These are phyloP conservation scores for Thelephora terrestris DNA, from an alignment of 1,284 basidiomycete genomes.

Conservation along the genomic window DNA sequence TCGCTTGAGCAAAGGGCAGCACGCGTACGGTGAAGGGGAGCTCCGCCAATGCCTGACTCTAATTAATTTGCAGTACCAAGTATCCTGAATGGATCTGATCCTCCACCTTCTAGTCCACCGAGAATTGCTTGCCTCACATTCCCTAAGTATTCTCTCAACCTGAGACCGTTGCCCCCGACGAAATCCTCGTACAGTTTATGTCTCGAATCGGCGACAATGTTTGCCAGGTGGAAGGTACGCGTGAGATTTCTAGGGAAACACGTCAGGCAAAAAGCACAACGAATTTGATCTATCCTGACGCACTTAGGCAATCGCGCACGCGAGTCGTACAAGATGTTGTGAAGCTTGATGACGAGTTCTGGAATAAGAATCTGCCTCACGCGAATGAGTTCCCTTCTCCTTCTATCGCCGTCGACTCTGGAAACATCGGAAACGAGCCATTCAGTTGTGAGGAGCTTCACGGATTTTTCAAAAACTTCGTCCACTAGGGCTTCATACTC, in stretches of 20 bases:
- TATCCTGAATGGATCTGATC: constrained; percentile 60
- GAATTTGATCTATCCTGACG: constrained; percentile 20
- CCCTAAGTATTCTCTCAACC: constrained; percentile 62
- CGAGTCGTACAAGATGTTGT: constrained; percentile 64
- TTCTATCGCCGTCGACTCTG: constrained; percentile 38
- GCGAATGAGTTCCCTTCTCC: constrained; percentile 61
- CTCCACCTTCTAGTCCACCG: constrained; percentile 59
- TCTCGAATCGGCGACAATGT: constrained; percentile 82
- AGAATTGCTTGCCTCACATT: constrained; percentile 63
- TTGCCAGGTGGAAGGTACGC: constrained; percentile 67
- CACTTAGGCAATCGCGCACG: constrained; percentile 58
- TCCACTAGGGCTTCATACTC: constrained; percentile 60
- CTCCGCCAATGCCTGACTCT: too few species aligned
- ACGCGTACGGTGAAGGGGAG: too few species aligned
- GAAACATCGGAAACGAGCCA: constrained; percentile 58
- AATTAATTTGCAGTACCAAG: constrained; percentile 13
- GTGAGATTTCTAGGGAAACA: constrained; percentile 63
- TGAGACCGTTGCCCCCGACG: constrained; percentile 43
- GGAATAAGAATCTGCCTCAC: constrained; percentile 89
- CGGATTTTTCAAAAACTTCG: constrained; percentile 46
- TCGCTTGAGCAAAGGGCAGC: too few species aligned
- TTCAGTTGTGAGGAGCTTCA: constrained; percentile 62
- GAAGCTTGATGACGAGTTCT: constrained; percentile 82
- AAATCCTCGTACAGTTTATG: constrained; percentile 88
- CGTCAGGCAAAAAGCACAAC: background rate